Conservation (phyloP, 106 monocot genomes). For the Alisma plantagoaquatica region DNA sequence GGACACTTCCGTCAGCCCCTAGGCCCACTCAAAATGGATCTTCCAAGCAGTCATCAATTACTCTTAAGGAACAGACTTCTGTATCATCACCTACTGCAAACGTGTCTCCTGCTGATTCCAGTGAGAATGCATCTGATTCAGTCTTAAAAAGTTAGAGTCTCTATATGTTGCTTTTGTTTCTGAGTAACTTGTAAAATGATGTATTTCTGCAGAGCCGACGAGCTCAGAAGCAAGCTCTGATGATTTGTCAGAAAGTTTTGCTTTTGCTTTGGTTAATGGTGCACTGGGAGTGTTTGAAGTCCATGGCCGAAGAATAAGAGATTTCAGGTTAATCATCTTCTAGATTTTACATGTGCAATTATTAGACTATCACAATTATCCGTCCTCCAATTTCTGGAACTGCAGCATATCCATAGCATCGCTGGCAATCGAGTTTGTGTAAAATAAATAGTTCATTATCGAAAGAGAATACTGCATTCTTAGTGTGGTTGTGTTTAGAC, state of each 20-base stretch:
- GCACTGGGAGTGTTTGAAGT: conserved; percentile 99
- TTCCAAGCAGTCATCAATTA: conserved; percentile 42
- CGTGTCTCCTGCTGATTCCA: conserved; percentile 34
- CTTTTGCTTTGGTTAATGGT: conserved; percentile 96
- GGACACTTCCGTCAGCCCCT: conserved; percentile 92
- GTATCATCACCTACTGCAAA: conserved; percentile 18
- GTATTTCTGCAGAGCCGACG: conserved; percentile 33
- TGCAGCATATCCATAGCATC: no score
- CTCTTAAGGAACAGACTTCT: conserved; percentile 35
- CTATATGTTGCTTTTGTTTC: neutral
- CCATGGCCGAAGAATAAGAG: conserved; percentile 89
- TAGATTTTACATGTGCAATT: no score
- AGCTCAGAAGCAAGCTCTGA: conserved; percentile 53
- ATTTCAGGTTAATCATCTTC: conserved; percentile 63
- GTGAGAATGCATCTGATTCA: conserved; percentile 24
- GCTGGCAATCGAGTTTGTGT: no score
- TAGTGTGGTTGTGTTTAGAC: no score
- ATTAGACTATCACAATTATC: no score
- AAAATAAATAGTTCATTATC: no score
- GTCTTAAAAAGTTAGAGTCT: neutral
- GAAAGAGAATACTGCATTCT: no score
- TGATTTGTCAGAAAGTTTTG: conserved; percentile 92
- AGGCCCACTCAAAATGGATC: conserved; percentile 59
- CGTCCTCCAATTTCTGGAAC: no score
- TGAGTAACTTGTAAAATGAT: neutral